A percentile compares a stretch with the other conserved stretches of the same genome.
These are phyloP conservation scores for Poronia punctata DNA, from an alignment of 495 filamentous ascomycete species.

Conservation along the genomic window DNA sequence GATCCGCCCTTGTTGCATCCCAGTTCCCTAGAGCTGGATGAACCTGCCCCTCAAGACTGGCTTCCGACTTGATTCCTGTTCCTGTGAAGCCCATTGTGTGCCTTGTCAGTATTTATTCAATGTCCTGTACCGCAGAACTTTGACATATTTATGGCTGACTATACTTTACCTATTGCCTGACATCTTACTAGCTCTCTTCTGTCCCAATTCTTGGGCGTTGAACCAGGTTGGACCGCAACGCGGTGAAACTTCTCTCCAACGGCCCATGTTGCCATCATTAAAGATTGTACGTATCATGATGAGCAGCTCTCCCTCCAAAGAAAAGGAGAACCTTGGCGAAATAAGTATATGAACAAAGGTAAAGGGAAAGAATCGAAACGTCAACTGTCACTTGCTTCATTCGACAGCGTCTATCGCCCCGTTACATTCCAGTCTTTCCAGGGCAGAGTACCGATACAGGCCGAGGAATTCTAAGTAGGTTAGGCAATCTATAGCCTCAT, in stretches of 20 bases:
- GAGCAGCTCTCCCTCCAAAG: not conserved
- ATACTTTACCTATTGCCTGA: constrained; percentile 25
- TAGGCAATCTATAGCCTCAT: constrained; percentile 1
- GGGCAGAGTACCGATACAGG: not conserved
- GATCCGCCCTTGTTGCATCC: constrained; percentile 11
- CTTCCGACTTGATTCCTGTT: constrained; percentile 8
- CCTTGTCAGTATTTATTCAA: too few species aligned
- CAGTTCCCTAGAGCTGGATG: constrained; percentile 29
- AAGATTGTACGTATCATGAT: not conserved
- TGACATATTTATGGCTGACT: not conserved
- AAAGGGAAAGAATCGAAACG: not conserved
- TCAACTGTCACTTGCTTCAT: not conserved
- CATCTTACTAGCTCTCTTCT: constrained; percentile 22
- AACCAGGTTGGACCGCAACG: constrained; percentile 15
- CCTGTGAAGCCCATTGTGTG: not conserved
- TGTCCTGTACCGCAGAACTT: too few species aligned
- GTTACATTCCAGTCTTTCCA: constrained; percentile 2
- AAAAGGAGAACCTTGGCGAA: not conserved
- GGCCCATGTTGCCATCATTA: constrained; percentile 6
- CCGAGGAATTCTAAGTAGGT: constrained; percentile 1
- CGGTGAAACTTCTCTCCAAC: constrained; percentile 4
- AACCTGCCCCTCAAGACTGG: constrained; percentile 21
- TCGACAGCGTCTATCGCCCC: not conserved
- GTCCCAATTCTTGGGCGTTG: constrained; percentile 25
- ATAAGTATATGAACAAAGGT: not conserved